Percentiles rank a stretch among this genome's conserved stretches.
Evolutionary conservation across 2,329 filamentous ascomycete genomes (phyloP).

Genomic region (Botrytis porri): DNA sequence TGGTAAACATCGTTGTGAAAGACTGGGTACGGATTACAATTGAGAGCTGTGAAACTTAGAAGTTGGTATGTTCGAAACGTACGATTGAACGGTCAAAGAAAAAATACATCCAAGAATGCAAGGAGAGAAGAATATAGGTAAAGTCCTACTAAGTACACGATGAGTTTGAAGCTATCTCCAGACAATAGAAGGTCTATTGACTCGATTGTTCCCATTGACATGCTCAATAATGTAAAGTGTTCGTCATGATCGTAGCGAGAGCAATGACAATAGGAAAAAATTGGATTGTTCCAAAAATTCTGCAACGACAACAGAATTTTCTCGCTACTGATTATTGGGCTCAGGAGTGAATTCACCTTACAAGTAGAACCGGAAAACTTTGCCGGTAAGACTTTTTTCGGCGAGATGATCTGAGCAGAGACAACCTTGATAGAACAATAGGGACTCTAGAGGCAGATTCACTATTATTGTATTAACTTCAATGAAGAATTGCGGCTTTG

Average conservation of each 20-base stretch:
- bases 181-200: not conserved
- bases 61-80: not conserved
- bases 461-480: not conserved
- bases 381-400: not conserved
- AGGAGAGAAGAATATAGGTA: not conserved
- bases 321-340: not conserved
- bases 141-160: not conserved
- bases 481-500: not conserved
- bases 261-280: not conserved
- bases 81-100: not conserved
- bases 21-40: not conserved
- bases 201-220: not conserved
- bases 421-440: not conserved
- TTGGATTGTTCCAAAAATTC: not conserved
- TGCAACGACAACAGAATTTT: not conserved
- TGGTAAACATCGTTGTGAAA: not conserved
- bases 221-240: not conserved
- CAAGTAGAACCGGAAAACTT: not conserved
- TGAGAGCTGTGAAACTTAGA: not conserved
- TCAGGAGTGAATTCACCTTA: not conserved
- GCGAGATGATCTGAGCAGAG: not conserved
- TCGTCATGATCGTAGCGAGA: not conserved
- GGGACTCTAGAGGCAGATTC: not conserved
- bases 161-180: not conserved
- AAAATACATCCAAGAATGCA: not conserved